These are phyloP conservation scores for Zasmidium citrigriseum DNA, from an alignment of 2,329 filamentous ascomycete genomes.

Conservation along the genomic window DNA sequence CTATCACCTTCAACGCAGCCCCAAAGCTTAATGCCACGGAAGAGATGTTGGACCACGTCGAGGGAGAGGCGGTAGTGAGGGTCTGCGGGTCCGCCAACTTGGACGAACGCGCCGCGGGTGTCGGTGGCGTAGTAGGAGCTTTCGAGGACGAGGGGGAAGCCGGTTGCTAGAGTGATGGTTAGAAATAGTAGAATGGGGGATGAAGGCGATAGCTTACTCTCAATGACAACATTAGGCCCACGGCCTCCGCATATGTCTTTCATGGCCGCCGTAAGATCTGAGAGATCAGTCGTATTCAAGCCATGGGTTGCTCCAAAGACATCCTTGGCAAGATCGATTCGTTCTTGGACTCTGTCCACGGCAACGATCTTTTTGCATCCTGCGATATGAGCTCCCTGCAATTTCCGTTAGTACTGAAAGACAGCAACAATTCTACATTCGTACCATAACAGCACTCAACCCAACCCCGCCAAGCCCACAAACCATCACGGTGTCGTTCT, in stretches of 20 bases:
- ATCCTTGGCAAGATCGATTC: conserved; percentile 39
- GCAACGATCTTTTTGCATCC: conserved; percentile 40
- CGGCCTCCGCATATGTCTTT: conserved; percentile 31
- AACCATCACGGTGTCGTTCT: conserved; percentile 25
- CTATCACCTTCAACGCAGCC: conserved; percentile 48
- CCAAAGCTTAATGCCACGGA: conserved; percentile 45
- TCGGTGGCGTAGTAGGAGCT: conserved; percentile 20
- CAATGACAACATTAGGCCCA: conserved; percentile 47
- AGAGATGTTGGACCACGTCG: conserved; percentile 41
- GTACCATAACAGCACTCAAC: conserved; percentile 40
- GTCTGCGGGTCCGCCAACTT: conserved; percentile 47
- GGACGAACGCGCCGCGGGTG: conserved; percentile 45
- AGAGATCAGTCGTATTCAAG: conserved; percentile 36
- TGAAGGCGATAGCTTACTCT: conserved; percentile 26
- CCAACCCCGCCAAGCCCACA: conserved; percentile 29
- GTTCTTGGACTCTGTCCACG: conserved; percentile 36
- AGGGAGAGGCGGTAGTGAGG: conserved; percentile 42
- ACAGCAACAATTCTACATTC: neutral
- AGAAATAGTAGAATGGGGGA: neutral
- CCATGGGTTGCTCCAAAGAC: conserved; percentile 42
- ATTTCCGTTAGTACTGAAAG: neutral
- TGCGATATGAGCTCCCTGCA: conserved; percentile 25
- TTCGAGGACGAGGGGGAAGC: conserved; percentile 20
- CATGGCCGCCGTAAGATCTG: conserved; percentile 34
- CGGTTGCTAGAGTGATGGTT: conserved; percentile 17